phyloP scores from a whole-genome alignment of 306 rosid species.

The Casuarina cunninghamiana region DNA sequence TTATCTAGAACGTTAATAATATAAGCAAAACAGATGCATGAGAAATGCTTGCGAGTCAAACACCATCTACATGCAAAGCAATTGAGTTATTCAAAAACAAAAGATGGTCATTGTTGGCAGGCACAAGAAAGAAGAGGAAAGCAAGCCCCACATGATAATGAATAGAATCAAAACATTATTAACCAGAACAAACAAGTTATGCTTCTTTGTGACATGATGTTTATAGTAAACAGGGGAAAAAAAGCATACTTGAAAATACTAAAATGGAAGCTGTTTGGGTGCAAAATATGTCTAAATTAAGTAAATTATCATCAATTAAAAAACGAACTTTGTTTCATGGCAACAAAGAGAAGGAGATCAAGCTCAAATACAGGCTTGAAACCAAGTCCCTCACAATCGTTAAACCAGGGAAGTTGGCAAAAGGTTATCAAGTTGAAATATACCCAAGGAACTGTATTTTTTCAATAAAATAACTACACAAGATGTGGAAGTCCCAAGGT shows the following conservation, averaged over 20 bases:
- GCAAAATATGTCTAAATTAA: background rate
- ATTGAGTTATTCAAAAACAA: background rate
- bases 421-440: no score
- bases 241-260: background rate
- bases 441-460: no score
- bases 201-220: background rate
- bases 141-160: background rate
- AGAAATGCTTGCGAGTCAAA: background rate
- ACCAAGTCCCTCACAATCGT: no score
- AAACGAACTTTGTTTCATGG: no score
- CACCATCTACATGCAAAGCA: background rate
- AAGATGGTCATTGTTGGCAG: background rate
- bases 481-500: no score
- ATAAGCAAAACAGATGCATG: background rate
- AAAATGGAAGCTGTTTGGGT: background rate
- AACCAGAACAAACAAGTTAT: background rate
- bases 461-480: no score
- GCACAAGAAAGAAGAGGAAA: background rate
- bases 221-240: background rate
- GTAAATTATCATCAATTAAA: background rate
- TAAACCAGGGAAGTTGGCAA: no score
- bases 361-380: no score
- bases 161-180: background rate
- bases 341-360: background rate
- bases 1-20: background rate